phyloP scores from a whole-genome alignment of 2,329 filamentous ascomycete genomes.

The Nemania serpens region DNA sequence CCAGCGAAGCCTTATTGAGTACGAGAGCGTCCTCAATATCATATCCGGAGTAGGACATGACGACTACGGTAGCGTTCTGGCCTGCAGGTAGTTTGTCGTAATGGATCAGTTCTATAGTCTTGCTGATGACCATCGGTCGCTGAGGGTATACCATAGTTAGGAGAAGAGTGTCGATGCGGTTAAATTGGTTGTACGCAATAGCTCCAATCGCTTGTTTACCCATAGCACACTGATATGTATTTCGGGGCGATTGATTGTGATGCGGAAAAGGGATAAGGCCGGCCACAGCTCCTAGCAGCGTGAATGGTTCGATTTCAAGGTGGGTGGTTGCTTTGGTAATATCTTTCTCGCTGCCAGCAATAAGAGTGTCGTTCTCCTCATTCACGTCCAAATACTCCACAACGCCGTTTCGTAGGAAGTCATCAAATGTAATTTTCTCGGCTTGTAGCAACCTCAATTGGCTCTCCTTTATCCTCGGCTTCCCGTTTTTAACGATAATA shows the following conservation, averaged over 20 bases:
- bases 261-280: conserved; percentile 97
- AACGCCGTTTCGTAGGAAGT: conserved; percentile 86
- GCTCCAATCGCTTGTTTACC: conserved; percentile 99
- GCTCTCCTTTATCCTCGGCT: conserved; percentile 76
- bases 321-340: conserved; percentile 87
- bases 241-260: conserved; percentile 97
- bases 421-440: conserved; percentile 87
- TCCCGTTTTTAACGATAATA: conserved; percentile 89
- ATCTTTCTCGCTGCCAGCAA: conserved; percentile 85
- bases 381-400: conserved; percentile 98
- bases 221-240: conserved; percentile 99
- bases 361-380: conserved; percentile 95
- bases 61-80: conserved; percentile 95
- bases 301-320: conserved; percentile 97
- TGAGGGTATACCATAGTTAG: conserved; percentile 98
- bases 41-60: conserved; percentile 99
- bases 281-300: conserved; percentile 91
- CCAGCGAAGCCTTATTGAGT: conserved; percentile 92
- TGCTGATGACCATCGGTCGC: conserved; percentile 94
- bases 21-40: conserved; percentile 99
- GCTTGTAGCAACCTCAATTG: conserved; percentile 82
- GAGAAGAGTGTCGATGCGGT: conserved; percentile 91
- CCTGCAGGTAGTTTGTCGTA: conserved; percentile 97
- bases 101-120: conserved; percentile 94
- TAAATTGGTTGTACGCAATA: conserved; percentile 97